Base-by-base conservation (phyloP, 2,329 filamentous ascomycete genomes). In the Hypoxylon sp. region DNA sequence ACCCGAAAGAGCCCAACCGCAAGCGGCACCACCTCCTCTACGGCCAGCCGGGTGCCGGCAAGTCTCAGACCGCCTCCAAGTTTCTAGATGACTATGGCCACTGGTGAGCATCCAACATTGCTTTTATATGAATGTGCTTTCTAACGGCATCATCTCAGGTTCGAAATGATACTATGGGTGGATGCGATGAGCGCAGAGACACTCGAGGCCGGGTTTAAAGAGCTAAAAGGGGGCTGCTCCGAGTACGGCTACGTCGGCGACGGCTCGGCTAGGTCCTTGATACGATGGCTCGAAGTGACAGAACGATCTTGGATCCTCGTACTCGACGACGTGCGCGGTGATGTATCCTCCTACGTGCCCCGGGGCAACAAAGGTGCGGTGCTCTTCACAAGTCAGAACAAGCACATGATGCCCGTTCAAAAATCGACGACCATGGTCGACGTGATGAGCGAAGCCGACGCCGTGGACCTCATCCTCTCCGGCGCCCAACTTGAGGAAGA, bases 31-130 rank as follows among this genome's bases (percentile, higher is more conserved):
- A 61, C 20, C 59, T 61, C 20, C 9, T 61, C 14, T 59, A 72
- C 24, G 77, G 76, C 0, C 71, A 77, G 65, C 70, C 71, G 2
- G 76, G 77, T 3, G 67, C 72, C 0, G 75, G 77, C 0, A 78
- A 78, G 42, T 77, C 73, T 0, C 71, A 77, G n/a, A 75, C 77
- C 3, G 75, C 72, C 0, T 28, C 75, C 2, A 76, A 70, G 22
- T 73, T 75, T 4, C 44, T 65, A 0, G 72, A 77, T 8, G 32
- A 42, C 2, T 33, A 65, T 1, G 60, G 70, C 11, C 33, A 67
- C 2, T 57, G 61, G 74, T 71, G 66, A n/a, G 63, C 40, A 3
- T n/a, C 28, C 20, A 8, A 16, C 11, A 9, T 6, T 18, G 11
- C 16, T 8, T 18, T 9, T n/a, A n/a, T 9, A 9, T 18, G 11